Conservation (phyloP, 78 protist genomes). For the Corallochytrium limacisporum region DNA sequence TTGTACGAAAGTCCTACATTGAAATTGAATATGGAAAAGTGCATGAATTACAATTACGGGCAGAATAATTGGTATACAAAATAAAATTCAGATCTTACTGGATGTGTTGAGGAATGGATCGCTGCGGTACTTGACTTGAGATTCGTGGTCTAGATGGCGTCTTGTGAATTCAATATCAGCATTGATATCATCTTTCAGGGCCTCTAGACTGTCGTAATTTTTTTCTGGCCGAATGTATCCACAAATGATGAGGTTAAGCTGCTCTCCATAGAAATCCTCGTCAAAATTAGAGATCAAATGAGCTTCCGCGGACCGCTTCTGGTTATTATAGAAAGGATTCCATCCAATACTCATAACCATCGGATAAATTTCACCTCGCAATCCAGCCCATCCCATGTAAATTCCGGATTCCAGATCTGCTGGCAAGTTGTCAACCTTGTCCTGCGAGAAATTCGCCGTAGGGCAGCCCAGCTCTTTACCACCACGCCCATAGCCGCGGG, state of each 20-base stretch:
- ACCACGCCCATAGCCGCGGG: conserved; percentile 3
- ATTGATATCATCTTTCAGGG: neutral
- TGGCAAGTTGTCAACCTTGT: neutral
- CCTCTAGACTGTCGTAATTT: neutral
- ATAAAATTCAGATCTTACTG: no score
- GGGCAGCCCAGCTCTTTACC: conserved; percentile 7
- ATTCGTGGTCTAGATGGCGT: no score
- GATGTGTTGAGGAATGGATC: no score
- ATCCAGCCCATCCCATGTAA: conserved; percentile 7
- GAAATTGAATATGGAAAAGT: no score
- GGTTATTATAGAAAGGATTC: conserved; percentile 17
- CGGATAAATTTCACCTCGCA: neutral
- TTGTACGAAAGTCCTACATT: no score
- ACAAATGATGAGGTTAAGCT: neutral
- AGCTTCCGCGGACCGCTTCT: neutral
- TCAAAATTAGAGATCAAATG: conserved; percentile 11
- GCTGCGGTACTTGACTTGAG: no score
- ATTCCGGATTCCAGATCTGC: neutral
- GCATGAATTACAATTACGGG: no score
- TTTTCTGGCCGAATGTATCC: neutral
- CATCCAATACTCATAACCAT: conserved; percentile 24
- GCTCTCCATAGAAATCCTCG: conserved; percentile 11
- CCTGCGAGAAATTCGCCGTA: conserved; percentile 7
- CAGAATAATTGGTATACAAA: no score
- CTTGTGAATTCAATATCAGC: no score